Percentiles rank a stretch among this genome's conserved stretches.
Evolutionary conservation across 2,329 filamentous ascomycete genomes (phyloP).

Genomic region (Endoconidiophora polonica): DNA sequence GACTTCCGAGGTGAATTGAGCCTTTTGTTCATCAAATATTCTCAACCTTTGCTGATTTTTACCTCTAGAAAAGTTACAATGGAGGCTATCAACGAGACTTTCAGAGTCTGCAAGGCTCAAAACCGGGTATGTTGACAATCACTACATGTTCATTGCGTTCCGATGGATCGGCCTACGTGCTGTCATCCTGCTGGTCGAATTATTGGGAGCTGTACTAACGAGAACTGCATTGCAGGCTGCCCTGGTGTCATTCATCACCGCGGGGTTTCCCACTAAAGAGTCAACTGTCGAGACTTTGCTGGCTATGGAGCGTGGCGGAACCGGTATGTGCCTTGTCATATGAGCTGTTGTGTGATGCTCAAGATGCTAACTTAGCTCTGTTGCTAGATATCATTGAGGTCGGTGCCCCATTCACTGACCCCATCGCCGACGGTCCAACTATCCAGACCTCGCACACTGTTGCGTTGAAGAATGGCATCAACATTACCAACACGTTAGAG

Average conservation of each 20-base stretch:
- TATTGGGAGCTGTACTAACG: background rate
- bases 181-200: background rate
- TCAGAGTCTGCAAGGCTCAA: conserved; percentile 42
- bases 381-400: conserved; percentile 71
- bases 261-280: conserved; percentile 71
- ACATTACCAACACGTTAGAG: conserved; percentile 58
- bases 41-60: background rate
- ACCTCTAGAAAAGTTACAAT: conserved; percentile 22
- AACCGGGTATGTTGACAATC: conserved; percentile 30
- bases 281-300: conserved; percentile 73
- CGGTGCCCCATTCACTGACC: conserved; percentile 91
- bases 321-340: conserved; percentile 39
- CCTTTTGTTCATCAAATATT: background rate
- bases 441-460: conserved; percentile 92
- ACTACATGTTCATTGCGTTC: background rate
- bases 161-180: background rate
- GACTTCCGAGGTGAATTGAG: no score
- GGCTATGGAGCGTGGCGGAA: conserved; percentile 80
- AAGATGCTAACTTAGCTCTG: background rate
- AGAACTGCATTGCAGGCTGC: conserved; percentile 40
- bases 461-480: conserved; percentile 79
- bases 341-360: conserved; percentile 17
- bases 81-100: conserved; percentile 43
- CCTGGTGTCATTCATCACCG: conserved; percentile 90
- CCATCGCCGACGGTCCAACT: conserved; percentile 91